These are phyloP conservation scores for Themeda triandra DNA, from an alignment of 176 grass and related monocot genomes.

Conservation along the genomic window DNA sequence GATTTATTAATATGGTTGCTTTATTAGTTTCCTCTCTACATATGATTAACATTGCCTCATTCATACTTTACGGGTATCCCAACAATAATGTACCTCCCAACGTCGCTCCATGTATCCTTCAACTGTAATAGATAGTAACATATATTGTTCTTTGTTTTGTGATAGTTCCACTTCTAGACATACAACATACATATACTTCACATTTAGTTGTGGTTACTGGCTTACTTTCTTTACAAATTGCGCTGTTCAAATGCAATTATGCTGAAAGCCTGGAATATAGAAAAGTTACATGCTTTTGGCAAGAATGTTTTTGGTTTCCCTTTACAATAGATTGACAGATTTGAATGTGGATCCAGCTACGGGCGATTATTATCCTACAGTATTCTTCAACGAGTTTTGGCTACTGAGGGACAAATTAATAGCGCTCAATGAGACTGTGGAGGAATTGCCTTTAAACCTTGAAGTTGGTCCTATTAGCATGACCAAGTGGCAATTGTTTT, in stretches of 20 bases:
- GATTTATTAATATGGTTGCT: too few species aligned
- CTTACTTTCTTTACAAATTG: not conserved
- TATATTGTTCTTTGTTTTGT: not conserved
- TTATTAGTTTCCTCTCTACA: too few species aligned
- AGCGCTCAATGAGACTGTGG: conserved; percentile 68
- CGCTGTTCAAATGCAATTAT: not conserved
- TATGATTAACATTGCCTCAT: too few species aligned
- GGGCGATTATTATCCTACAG: conserved; percentile 70
- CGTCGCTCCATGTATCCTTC: conserved; percentile 89
- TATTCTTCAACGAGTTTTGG: conserved; percentile 99
- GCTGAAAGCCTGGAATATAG: not conserved
- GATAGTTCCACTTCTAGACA: not conserved
- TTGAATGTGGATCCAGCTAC: conserved; percentile 68
- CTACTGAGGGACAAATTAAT: conserved; percentile 89
- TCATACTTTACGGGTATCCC: too few species aligned
- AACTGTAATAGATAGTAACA: conserved; percentile 31
- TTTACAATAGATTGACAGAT: too few species aligned
- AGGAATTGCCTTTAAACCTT: conserved; percentile 68
- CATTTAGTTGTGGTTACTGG: not conserved
- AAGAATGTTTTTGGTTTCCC: too few species aligned
- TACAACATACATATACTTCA: not conserved
- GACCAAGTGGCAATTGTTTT: conserved; percentile 94
- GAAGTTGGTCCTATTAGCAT: conserved; percentile 94
- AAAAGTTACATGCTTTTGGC: conserved; percentile 17
- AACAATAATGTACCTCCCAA: too few species aligned